These are phyloP conservation scores for Xerophyta viscosa DNA, from an alignment of 106 monocot genomes.

Conservation along the genomic window DNA sequence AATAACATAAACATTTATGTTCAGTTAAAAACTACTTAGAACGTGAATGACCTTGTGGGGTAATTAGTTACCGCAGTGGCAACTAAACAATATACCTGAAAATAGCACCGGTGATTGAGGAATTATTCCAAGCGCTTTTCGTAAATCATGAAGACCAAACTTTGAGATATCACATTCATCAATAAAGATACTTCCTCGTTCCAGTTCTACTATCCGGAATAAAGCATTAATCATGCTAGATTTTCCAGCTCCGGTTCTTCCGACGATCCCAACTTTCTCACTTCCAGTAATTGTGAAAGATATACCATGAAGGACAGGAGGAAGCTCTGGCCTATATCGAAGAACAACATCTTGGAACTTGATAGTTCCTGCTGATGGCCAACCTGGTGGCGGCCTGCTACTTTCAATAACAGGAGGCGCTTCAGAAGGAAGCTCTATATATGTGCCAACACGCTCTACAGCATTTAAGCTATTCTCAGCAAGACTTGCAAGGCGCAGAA, in stretches of 20 bases:
- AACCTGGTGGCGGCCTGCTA: slow-evolving; percentile 87
- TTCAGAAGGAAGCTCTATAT: slow-evolving; percentile 86
- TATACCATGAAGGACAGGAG: slow-evolving; percentile 96
- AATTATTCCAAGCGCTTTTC: slow-evolving; percentile 91
- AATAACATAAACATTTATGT: no score
- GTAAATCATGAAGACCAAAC: slow-evolving; percentile 79
- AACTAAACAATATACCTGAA: slow-evolving; percentile 47
- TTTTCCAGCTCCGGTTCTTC: slow-evolving; percentile 95
- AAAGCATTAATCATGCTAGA: slow-evolving; percentile 98
- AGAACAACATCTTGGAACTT: slow-evolving; percentile 82
- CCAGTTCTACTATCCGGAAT: slow-evolving; percentile 90
- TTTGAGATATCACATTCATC: slow-evolving; percentile 81
- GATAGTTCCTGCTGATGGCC: slow-evolving; percentile 79
- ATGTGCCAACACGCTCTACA: slow-evolving; percentile 87
- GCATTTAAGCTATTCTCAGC: slow-evolving; percentile 99
- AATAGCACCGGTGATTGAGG: slow-evolving; percentile 95
- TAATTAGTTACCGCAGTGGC: no score
- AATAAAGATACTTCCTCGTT: slow-evolving; percentile 69
- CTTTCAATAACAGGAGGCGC: slow-evolving; percentile 73
- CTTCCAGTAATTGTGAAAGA: slow-evolving; percentile 73
- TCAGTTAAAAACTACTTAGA: no score
- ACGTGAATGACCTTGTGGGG: no score
- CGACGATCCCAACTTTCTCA: slow-evolving; percentile 96
- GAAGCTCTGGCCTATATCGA: slow-evolving; percentile 91
- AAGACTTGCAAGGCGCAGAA: slow-evolving; percentile 89